Evolutionary conservation across 495 filamentous ascomycete species (phyloP), one percentile per base, ranked within the genome.

Genomic region (Annulohypoxylon stygium): DNA sequence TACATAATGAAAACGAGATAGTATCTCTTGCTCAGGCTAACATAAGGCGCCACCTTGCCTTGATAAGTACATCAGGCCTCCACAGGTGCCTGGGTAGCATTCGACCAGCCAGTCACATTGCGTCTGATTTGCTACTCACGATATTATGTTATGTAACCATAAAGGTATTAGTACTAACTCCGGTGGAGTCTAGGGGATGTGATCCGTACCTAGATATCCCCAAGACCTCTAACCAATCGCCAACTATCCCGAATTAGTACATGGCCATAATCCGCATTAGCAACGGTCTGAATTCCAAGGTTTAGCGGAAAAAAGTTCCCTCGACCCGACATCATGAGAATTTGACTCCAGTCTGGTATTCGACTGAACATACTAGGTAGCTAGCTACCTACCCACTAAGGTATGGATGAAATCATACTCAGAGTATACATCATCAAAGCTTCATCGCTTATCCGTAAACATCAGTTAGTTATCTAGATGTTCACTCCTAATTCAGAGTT

Each of bases 131-230:
- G 30, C 30, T 30, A 30, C 30, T 30, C 30, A 3, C 30, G 30
- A 30, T 30, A 18, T 20, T 47, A 7, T 20, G 14, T 43, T 47
- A 2, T 18, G 43, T 47, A 47, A 47, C 39, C 39, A 12, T 20
- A 20, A 47, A 18, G 43, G 43, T 47, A 7, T 43, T 43, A n/a
- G 39, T 43, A 43, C 12, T 14, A n/a, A n/a, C 2, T 14, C 12
- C 39, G 12, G 39, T 14, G 39, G 39, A 43, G 39, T 43, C 39
- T 14, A 43, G 11, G 39, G 39, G 39, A 43, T 43, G 12, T 14
- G 14, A 43, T 43, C 39, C 39, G 39, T 43, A 43, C 39, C 39
- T 43, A 43, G 39, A 43, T 43, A n/a, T 43, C 39, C 36, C 39
- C 2, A 43, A 5, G 2, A 14, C 12, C 39, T 3, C 0, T n/a